phyloP scores from a whole-genome alignment of 2,329 filamentous ascomycete species.

The Epichloe elymi region DNA sequence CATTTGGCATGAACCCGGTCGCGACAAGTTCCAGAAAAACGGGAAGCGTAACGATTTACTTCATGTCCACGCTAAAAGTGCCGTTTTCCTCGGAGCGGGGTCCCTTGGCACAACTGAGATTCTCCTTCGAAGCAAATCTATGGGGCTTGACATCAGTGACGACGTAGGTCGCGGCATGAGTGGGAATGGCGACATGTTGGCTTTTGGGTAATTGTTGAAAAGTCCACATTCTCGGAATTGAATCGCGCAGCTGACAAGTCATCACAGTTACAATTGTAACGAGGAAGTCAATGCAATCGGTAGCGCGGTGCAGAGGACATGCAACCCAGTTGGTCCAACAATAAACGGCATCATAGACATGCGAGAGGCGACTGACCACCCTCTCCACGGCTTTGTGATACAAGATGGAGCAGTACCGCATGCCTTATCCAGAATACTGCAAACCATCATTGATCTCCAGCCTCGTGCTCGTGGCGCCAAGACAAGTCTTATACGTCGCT shows the following conservation, averaged over 20 bases:
- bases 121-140: constrained; percentile 43
- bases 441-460: constrained; percentile 38
- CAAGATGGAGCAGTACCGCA: constrained; percentile 50
- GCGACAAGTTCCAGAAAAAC: constrained; percentile 39
- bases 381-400: constrained; percentile 49
- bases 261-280: constrained; percentile 42
- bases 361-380: constrained; percentile 33
- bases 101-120: constrained; percentile 54
- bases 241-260: neutral
- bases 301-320: constrained; percentile 6
- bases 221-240: too few relatives aligned
- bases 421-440: constrained; percentile 41
- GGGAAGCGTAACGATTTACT: constrained; percentile 43
- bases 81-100: constrained; percentile 54
- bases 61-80: constrained; percentile 53
- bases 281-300: constrained; percentile 44
- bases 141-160: constrained; percentile 44
- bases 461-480: constrained; percentile 23
- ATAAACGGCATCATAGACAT: constrained; percentile 52
- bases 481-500: neutral
- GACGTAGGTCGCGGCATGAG: constrained; percentile 47
- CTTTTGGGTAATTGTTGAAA: constrained; percentile 35
- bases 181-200: constrained; percentile 53
- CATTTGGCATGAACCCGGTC: constrained; percentile 47
- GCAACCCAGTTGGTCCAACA: constrained; percentile 42